Conservation (phyloP, 2,329 filamentous ascomycete genomes). For the Fusarium armeniacum region DNA sequence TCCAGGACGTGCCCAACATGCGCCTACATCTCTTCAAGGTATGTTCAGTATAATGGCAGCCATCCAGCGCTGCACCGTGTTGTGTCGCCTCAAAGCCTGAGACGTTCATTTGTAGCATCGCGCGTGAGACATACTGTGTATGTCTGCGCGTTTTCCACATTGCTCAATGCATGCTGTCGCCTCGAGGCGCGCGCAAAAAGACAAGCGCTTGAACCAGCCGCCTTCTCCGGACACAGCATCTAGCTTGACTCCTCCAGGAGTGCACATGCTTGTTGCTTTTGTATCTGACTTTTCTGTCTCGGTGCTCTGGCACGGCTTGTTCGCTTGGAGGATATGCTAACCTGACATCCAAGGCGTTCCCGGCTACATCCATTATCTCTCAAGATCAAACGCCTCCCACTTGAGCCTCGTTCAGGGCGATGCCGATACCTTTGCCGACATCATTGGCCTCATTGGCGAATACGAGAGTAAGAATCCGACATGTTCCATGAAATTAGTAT, state of each 20-base stretch:
- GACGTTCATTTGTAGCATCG: conserved; percentile 42
- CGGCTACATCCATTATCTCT: conserved; percentile 67
- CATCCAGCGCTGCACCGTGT: conserved; percentile 35
- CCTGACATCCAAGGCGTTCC: conserved; percentile 39
- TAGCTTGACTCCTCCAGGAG: conserved; percentile 43
- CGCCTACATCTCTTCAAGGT: conserved; percentile 59
- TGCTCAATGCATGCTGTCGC: conserved; percentile 23
- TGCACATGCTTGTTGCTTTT: conserved; percentile 43
- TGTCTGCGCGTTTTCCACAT: conserved; percentile 21
- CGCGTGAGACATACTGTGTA: conserved; percentile 11
- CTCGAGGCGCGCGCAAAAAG: conserved; percentile 23
- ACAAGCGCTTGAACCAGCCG: conserved; percentile 18
- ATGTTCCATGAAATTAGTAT: not conserved
- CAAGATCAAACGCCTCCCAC: conserved; percentile 60
- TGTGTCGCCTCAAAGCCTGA: conserved; percentile 39
- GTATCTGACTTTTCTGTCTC: conserved; percentile 43
- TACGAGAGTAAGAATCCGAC: conserved; percentile 72
- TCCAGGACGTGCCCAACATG: conserved; percentile 59
- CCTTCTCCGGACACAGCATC: conserved; percentile 34
- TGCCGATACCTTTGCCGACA: conserved; percentile 77
- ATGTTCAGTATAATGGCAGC: conserved; percentile 51
- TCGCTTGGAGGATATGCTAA: conserved; percentile 44
- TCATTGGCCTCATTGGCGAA: conserved; percentile 79
- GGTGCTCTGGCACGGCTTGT: conserved; percentile 38
- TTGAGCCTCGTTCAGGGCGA: conserved; percentile 68